Evolutionary conservation across 169 alveolate genomes (phyloP).

Genomic region (Cryptosporidium sp.): DNA sequence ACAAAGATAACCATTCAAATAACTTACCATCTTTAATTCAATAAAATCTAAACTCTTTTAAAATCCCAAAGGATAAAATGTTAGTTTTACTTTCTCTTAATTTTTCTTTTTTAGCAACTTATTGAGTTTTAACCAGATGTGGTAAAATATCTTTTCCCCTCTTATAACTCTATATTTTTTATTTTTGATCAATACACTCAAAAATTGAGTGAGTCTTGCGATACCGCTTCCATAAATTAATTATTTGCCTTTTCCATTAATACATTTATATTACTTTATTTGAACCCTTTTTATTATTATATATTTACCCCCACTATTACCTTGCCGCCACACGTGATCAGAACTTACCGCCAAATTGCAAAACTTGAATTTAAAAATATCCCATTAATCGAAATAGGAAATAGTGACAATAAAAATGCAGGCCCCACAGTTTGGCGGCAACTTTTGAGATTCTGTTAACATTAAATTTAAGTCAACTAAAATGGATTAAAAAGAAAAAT

Average conservation of each 20-base stretch:
- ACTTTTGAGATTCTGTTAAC: slow-evolving; percentile 2
- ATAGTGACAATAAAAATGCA: slow-evolving; percentile 42
- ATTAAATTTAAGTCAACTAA: not conserved
- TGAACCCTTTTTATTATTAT: not conserved
- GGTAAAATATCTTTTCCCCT: slow-evolving; percentile 21
- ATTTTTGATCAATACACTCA: slow-evolving; percentile 6
- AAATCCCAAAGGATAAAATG: not conserved
- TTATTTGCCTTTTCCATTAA: not conserved
- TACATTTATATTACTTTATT: not conserved
- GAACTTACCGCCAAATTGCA: not conserved
- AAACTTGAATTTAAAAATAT: not conserved
- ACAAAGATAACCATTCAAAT: not conserved
- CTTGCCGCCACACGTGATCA: not conserved
- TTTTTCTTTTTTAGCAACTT: not conserved
- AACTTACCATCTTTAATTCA: slow-evolving; percentile 14
- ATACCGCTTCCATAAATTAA: not conserved
- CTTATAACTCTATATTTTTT: not conserved
- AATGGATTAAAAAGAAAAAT: not conserved
- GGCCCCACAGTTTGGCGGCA: slow-evolving; percentile 50
- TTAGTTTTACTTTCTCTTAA: not conserved
- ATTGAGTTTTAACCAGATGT: not conserved
- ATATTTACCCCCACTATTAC: slow-evolving; percentile 2
- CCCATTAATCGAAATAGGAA: not conserved
- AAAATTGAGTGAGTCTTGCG: slow-evolving; percentile 46
- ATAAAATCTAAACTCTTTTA: slow-evolving; percentile 4